A percentile compares a stretch with the other conserved stretches of the same genome.
These are phyloP conservation scores for Sphagnum fallax DNA, from an alignment of 228 moss, liverwort and hornwort genomes.

Conservation along the genomic window DNA sequence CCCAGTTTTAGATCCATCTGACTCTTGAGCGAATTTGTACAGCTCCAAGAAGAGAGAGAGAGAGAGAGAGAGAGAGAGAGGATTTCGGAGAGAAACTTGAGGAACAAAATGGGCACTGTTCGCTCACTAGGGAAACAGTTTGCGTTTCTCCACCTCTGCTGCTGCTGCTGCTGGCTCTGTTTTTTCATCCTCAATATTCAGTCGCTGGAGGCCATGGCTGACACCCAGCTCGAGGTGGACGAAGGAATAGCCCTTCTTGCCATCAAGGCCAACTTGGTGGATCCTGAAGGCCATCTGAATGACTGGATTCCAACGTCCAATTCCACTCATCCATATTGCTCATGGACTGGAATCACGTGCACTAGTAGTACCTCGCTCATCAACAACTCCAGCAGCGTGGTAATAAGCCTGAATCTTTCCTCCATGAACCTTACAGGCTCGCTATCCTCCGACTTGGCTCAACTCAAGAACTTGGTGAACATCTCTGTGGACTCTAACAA, in stretches of 20 bases:
- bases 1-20: too few relatives aligned
- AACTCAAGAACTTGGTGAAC: slow-evolving; percentile 38
- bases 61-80: too few relatives aligned
- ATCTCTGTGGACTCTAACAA: slow-evolving; percentile 70
- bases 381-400: slow-evolving; percentile 12
- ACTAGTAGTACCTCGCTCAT: slow-evolving; percentile 6
- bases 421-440: slow-evolving; percentile 51
- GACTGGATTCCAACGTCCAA: slow-evolving; percentile 41
- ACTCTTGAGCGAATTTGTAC: too few relatives aligned
- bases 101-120: too few relatives aligned
- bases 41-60: too few relatives aligned
- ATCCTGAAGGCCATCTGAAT: slow-evolving; percentile 29
- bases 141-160: too few relatives aligned
- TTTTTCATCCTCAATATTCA: too few relatives aligned
- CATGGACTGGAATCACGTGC: slow-evolving; percentile 60
- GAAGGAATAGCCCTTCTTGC: slow-evolving; percentile 56
- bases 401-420: slow-evolving; percentile 49
- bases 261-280: slow-evolving; percentile 39
- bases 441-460: slow-evolving; percentile 40
- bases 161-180: too few relatives aligned
- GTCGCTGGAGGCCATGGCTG: too few relatives aligned
- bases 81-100: too few relatives aligned
- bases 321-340: slow-evolving; percentile 29
- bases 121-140: too few relatives aligned
- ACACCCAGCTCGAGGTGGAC: not conserved